These are phyloP conservation scores for Brassica napus DNA, from an alignment of 345 rosid genomes.

Conservation along the genomic window DNA sequence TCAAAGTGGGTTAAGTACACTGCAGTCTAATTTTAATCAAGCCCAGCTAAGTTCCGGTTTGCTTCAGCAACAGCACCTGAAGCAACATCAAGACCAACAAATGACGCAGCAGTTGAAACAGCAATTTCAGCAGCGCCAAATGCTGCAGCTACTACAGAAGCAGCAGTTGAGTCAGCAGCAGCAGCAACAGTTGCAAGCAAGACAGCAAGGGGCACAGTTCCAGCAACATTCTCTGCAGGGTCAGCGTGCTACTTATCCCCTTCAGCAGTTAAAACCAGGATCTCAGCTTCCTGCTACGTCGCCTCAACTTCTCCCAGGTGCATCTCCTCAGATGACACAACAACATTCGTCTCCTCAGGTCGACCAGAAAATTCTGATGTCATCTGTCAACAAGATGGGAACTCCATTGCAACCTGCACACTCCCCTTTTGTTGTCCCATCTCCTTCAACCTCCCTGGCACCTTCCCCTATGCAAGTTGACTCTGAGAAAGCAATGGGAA, in stretches of 20 bases:
- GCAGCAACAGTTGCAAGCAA: conserved; percentile 63
- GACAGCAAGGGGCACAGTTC: conserved; percentile 75
- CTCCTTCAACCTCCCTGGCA: conserved; percentile 85
- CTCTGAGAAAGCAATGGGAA: conserved; percentile 81
- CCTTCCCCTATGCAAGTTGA: conserved; percentile 91
- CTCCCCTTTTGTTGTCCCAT: conserved; percentile 80
- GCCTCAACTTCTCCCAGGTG: conserved; percentile 71
- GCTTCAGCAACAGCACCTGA: conserved; percentile 78
- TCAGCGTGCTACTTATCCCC: conserved; percentile 66
- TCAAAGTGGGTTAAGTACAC: conserved; percentile 61
- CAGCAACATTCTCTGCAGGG: conserved; percentile 65
- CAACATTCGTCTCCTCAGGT: conserved; percentile 84
- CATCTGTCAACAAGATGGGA: conserved; percentile 63
- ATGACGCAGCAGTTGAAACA: conserved; percentile 63
- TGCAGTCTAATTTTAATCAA: conserved; percentile 59
- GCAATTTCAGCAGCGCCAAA: conserved; percentile 63
- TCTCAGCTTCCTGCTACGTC: conserved; percentile 67
- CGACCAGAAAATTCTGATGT: conserved; percentile 72
- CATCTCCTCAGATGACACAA: conserved; percentile 75
- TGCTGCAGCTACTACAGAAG: conserved; percentile 53
- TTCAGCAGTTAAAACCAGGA: conserved; percentile 71
- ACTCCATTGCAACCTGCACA: conserved; percentile 81
- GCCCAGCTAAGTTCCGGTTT: conserved; percentile 68
- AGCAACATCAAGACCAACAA: conserved; percentile 70
- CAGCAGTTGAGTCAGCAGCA: conserved; percentile 47